These are phyloP conservation scores for Phtheirospermum japonicum DNA, from an alignment of 257 asterid genomes.

Conservation along the genomic window DNA sequence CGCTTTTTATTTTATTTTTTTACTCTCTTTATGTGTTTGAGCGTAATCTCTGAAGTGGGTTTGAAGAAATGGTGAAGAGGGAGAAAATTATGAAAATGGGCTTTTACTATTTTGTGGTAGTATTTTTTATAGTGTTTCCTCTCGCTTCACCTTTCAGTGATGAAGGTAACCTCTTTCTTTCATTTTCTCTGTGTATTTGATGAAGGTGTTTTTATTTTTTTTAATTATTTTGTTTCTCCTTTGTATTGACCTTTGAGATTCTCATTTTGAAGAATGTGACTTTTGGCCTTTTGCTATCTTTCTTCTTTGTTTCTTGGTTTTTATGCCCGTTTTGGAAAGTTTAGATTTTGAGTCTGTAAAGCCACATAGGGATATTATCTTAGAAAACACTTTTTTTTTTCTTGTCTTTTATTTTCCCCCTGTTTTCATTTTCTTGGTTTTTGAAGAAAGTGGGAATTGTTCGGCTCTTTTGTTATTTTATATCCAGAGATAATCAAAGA, in stretches of 20 bases:
- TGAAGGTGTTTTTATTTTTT: not conserved
- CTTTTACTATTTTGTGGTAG: constrained; percentile 18
- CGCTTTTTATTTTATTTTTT: constrained; percentile 3
- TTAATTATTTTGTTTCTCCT: not conserved
- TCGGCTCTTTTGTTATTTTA: not conserved
- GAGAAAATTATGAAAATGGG: constrained; percentile 27
- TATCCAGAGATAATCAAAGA: not conserved
- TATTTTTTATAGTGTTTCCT: constrained; percentile 31
- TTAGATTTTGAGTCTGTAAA: constrained; percentile 28
- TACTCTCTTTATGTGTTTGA: not conserved
- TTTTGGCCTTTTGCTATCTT: constrained; percentile 30
- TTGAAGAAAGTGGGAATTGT: not conserved
- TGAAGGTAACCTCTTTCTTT: constrained; percentile 59
- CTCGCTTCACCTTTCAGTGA: constrained; percentile 45
- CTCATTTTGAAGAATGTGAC: constrained; percentile 17
- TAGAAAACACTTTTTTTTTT: not conserved
- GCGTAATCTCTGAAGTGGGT: constrained; percentile 9
- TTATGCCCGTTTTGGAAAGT: constrained; percentile 31
- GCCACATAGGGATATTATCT: constrained; percentile 17
- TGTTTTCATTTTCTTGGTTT: not conserved
- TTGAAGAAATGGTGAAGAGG: constrained; percentile 29
- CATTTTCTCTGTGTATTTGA: no score
- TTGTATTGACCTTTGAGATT: constrained; percentile 11
- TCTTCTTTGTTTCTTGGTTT: not conserved
- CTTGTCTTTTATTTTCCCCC: not conserved